Evolutionary conservation across 176 grass and related monocot species (phyloP).

Genomic region (Oryza longistaminata): DNA sequence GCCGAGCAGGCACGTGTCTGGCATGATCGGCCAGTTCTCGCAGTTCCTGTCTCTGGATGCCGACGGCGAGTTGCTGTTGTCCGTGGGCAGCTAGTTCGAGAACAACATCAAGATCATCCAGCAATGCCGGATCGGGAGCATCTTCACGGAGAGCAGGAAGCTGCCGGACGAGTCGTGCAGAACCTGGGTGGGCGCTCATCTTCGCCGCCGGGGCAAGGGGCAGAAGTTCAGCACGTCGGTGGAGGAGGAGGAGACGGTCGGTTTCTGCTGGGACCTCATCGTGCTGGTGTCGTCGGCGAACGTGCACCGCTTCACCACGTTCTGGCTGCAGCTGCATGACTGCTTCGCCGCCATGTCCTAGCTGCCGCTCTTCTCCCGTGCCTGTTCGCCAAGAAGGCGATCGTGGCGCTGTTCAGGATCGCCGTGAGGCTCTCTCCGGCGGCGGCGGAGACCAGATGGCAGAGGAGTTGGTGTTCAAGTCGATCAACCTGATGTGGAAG

Average conservation of each 20-base stretch:
- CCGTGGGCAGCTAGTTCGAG: constrained; percentile 76
- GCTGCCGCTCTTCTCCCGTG: constrained; percentile 73
- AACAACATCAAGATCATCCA: constrained; percentile 88
- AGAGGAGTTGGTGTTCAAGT: constrained; percentile 85
- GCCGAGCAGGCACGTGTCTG: constrained; percentile 65
- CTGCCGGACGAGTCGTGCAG: constrained; percentile 83
- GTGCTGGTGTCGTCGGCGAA: constrained; percentile 47
- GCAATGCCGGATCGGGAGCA: constrained; percentile 80
- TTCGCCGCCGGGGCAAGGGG: constrained; percentile 79
- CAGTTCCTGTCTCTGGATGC: constrained; percentile 78
- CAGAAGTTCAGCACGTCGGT: constrained; percentile 92
- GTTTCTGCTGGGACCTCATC: constrained; percentile 89
- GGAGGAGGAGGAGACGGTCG: constrained; percentile 85
- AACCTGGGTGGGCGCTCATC: constrained; percentile 72
- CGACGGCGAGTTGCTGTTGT: constrained; percentile 59
- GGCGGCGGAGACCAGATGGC: constrained; percentile 31
- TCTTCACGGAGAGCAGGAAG: constrained; percentile 78
- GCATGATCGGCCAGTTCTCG: constrained; percentile 87
- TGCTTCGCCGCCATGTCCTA: constrained; percentile 71
- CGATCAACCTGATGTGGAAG: too few species aligned
- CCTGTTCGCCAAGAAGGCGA: constrained; percentile 90
- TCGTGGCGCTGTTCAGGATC: constrained; percentile 72
- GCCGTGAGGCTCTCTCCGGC: constrained; percentile 53
- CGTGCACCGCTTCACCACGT: constrained; percentile 57
- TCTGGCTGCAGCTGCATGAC: constrained; percentile 80